These are phyloP conservation scores for Paecilomyces niveus DNA, from an alignment of 2,329 filamentous ascomycete species.

Conservation along the genomic window DNA sequence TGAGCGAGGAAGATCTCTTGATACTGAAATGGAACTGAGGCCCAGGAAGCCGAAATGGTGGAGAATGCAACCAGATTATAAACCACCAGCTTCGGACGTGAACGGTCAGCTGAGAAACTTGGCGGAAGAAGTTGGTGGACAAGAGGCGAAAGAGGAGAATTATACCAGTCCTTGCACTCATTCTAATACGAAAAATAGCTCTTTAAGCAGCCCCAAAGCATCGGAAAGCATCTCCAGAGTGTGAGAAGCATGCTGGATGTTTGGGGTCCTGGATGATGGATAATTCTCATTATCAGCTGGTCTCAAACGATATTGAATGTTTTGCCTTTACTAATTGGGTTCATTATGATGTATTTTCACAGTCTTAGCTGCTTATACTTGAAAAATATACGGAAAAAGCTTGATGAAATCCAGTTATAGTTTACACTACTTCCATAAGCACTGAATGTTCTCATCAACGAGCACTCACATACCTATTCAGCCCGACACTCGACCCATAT, in stretches of 20 bases:
- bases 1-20: conserved; percentile 47
- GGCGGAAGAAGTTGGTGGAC: neutral
- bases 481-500: too few species aligned
- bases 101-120: neutral
- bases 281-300: too few species aligned
- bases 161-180: neutral
- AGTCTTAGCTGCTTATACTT: too few species aligned
- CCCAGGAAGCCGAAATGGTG: neutral
- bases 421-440: too few species aligned
- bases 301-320: too few species aligned
- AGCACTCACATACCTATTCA: too few species aligned
- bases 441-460: too few species aligned
- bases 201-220: neutral
- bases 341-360: too few species aligned
- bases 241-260: conserved; percentile 1
- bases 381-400: too few species aligned
- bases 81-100: neutral
- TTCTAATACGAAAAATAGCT: neutral
- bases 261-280: neutral
- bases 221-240: neutral
- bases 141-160: neutral
- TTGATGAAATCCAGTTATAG: too few species aligned
- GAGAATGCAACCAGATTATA: neutral
- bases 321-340: too few species aligned
- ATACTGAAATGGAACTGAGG: conserved; percentile 50